phyloP scores from a whole-genome alignment of 2,329 filamentous ascomycete species.

The Septoria linicola region DNA sequence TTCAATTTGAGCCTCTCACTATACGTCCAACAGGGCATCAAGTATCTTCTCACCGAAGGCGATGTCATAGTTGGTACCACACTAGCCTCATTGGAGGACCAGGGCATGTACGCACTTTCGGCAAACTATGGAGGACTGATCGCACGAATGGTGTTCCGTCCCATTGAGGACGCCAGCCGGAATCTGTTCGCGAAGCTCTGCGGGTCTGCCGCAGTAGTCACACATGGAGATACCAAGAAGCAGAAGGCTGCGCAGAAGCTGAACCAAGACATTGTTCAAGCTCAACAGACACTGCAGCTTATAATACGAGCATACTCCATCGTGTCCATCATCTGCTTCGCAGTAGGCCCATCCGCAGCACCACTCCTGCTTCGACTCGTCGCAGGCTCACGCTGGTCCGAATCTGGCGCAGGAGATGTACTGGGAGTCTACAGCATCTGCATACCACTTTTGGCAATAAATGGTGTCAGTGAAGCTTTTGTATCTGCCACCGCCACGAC shows the following conservation, averaged over 20 bases:
- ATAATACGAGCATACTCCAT: conserved; percentile 74
- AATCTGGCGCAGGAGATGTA: conserved; percentile 68
- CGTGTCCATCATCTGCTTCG: conserved; percentile 65
- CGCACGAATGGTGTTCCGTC: conserved; percentile 87
- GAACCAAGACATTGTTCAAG: conserved; percentile 37
- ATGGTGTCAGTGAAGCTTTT: conserved; percentile 89
- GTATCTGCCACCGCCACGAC: conserved; percentile 82
- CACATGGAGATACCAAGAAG: conserved; percentile 30
- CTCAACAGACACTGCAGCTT: conserved; percentile 55
- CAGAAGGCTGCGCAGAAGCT: background rate
- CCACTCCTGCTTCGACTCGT: conserved; percentile 71
- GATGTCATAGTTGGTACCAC: conserved; percentile 84
- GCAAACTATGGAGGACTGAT: conserved; percentile 89
- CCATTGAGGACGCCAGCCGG: conserved; percentile 88
- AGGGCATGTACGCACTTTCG: conserved; percentile 88
- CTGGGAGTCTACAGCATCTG: conserved; percentile 86
- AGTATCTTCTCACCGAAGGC: conserved; percentile 91
- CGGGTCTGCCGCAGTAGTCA: conserved; percentile 46
- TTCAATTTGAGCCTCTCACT: conserved; percentile 75
- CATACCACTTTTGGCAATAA: conserved; percentile 86
- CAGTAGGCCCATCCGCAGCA: conserved; percentile 72
- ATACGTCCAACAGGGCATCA: conserved; percentile 83
- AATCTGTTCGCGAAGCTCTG: conserved; percentile 85
- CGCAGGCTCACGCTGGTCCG: conserved; percentile 74
- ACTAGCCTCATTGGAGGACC: conserved; percentile 73